phyloP scores from a whole-genome alignment of 2,329 filamentous ascomycete genomes.

The Pseudofabraea citricarpa region DNA sequence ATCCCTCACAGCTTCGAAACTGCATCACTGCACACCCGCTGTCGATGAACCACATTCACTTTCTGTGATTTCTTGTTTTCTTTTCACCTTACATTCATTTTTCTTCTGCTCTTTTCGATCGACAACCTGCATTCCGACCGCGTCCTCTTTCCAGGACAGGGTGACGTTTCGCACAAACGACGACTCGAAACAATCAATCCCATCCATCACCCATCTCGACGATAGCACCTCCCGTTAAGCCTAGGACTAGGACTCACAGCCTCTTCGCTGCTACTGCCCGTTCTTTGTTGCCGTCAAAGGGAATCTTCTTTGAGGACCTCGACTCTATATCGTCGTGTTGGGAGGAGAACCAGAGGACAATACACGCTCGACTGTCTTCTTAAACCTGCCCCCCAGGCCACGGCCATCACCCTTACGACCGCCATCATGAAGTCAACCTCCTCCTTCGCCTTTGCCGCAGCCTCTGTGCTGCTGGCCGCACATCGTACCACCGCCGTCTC shows the following conservation, averaged over 20 bases:
- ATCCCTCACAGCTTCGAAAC: neutral
- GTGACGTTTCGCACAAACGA: constrained; percentile 13
- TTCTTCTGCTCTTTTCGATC: constrained; percentile 7
- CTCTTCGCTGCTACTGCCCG: neutral
- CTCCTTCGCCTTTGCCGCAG: constrained; percentile 7
- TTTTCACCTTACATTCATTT: constrained; percentile 13
- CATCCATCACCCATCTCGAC: neutral
- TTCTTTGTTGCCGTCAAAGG: too few relatives aligned
- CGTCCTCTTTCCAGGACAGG: constrained; percentile 2
- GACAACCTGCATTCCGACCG: constrained; percentile 1
- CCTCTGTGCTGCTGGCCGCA: constrained; percentile 11
- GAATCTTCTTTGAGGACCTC: too few relatives aligned
- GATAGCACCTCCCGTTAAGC: constrained; percentile 1
- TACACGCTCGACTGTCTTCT: constrained; percentile 5
- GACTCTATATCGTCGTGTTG: constrained; percentile 1
- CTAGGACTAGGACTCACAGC: neutral
- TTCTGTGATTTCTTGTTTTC: constrained; percentile 2
- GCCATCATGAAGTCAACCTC: constrained; percentile 19
- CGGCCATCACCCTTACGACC: constrained; percentile 15
- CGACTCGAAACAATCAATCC: constrained; percentile 8
- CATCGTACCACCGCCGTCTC: constrained; percentile 11
- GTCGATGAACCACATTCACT: constrained; percentile 15
- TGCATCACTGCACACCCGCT: constrained; percentile 3
- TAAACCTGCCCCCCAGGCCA: constrained; percentile 11
- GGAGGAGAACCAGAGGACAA: neutral